Base-by-base conservation (phyloP, 805 yeast genomes). In the Huiozyma naganishii region DNA sequence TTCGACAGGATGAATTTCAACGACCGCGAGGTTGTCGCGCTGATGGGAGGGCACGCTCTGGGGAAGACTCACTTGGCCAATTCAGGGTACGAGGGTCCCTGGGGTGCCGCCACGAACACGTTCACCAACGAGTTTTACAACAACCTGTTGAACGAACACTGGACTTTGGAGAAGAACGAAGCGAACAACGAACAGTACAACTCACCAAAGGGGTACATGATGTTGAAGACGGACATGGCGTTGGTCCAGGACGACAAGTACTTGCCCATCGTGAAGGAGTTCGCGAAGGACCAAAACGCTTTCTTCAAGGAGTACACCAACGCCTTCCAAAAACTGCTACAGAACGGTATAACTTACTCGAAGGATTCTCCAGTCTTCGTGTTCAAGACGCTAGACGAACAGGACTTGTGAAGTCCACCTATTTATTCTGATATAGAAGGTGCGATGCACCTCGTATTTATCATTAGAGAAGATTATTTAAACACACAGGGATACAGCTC, bases 21-120 rank as follows among this genome's bases (percentile, higher is more conserved):
- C 49, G 89, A 80, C 50, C 74, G 75, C 57, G 90, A 85, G 57
- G 76, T 80, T 36, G 92, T 82, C 36, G 80, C 83, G 7, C 59
- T 85, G 42, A 68, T 81, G 44, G 88, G 88, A 40, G 89, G 89
- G 1, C 94, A 85, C 62, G 73, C 79, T 17, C 64, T 84, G 37
- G 94, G 94, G 32, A 72, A 85, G 45, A 82, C 92, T 52, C 94
- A 85, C 60, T 69, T 76, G 45, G 57, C 51, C 39, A 75, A 79
- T 48, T 76, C 87, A 23, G 94, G 94, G 2, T 87, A 71, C 67
- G 92, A 83, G 51, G 95, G 95, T 10, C 88, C 90, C 48, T 86
- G 95, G 95, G 89, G 90, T 34, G 82, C 81, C 44, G 76, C 83
- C 35, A 86, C 92, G 44, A 83, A 82, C 29, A 63, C 69, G 50